Conservation (phyloP, 768 basidiomycete genomes). For the Mycena maculata region DNA sequence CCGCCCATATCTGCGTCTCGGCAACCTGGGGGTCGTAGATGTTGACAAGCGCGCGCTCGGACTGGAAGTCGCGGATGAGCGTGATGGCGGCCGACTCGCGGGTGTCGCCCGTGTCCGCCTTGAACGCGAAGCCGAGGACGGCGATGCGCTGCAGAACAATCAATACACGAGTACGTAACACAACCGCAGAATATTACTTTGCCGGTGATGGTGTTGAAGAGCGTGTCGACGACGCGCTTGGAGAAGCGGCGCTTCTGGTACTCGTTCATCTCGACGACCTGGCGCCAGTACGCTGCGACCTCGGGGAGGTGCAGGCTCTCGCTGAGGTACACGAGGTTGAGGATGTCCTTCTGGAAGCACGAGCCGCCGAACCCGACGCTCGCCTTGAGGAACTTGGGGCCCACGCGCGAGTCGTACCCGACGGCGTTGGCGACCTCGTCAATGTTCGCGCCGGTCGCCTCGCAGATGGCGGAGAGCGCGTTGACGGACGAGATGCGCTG, state of each 20-base stretch:
- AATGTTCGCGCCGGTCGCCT: conserved; percentile 98
- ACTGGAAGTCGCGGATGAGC: conserved; percentile 92
- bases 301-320: conserved; percentile 96
- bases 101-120: conserved; percentile 99
- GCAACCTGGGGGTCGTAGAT: conserved; percentile 94
- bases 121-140: conserved; percentile 98
- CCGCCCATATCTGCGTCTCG: conserved; percentile 87
- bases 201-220: conserved; percentile 98
- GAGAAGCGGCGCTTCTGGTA: conserved; percentile 98
- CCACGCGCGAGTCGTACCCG: conserved; percentile 92
- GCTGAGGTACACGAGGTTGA: conserved; percentile 97
- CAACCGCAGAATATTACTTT: conserved; percentile 83
- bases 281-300: conserved; percentile 97
- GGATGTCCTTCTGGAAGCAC: conserved; percentile 99
- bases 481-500: conserved; percentile 99
- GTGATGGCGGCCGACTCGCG: conserved; percentile 97
- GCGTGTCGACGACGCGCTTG: conserved; percentile 94
- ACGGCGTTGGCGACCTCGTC: conserved; percentile 97
- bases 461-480: conserved; percentile 97
- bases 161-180: conserved; percentile 15
- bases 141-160: conserved; percentile 76
- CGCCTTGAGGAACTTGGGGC: conserved; percentile 94
- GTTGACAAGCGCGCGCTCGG: conserved; percentile 86
- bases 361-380: conserved; percentile 97
- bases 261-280: conserved; percentile 98